Conservation (phyloP, 208 protist species). For the Eutreptiella sp. region DNA sequence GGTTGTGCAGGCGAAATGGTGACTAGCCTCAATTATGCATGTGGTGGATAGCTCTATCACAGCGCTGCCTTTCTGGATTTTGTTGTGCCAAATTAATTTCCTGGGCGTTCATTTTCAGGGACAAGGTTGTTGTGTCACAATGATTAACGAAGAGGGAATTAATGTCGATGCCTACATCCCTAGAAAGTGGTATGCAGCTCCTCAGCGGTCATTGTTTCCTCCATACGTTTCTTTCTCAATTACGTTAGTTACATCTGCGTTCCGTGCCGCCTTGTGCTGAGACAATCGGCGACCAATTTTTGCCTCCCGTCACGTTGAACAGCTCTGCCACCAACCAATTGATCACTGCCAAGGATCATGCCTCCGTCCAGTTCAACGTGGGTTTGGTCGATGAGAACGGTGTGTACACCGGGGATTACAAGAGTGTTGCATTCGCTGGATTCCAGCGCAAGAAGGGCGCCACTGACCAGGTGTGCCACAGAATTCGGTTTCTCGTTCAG, state of each 20-base stretch:
- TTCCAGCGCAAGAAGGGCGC: conserved; percentile 52
- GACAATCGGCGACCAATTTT: neutral
- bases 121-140: conserved; percentile 14
- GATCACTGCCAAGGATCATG: conserved; percentile 55
- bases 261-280: neutral
- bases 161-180: conserved; percentile 55
- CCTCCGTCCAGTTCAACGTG: conserved; percentile 63
- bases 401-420: conserved; percentile 48
- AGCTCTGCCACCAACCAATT: conserved; percentile 11
- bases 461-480: conserved; percentile 48
- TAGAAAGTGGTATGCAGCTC: conserved; percentile 44
- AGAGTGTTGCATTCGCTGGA: conserved; percentile 52
- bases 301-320: neutral
- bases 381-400: conserved; percentile 48
- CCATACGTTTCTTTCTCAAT: too few species aligned
- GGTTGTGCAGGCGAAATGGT: too few species aligned
- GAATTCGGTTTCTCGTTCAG: too few species aligned
- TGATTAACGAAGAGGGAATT: conserved; percentile 43
- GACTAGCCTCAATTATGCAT: too few species aligned
- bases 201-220: neutral
- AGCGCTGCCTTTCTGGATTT: too few species aligned
- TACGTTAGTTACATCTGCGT: too few species aligned
- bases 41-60: too few species aligned
- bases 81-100: too few species aligned
- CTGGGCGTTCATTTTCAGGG: too few species aligned